A percentile compares a stretch with the other conserved stretches of the same genome.
These are phyloP conservation scores for Microsporum audouinii DNA, from an alignment of 2,329 filamentous ascomycete species.

Conservation along the genomic window DNA sequence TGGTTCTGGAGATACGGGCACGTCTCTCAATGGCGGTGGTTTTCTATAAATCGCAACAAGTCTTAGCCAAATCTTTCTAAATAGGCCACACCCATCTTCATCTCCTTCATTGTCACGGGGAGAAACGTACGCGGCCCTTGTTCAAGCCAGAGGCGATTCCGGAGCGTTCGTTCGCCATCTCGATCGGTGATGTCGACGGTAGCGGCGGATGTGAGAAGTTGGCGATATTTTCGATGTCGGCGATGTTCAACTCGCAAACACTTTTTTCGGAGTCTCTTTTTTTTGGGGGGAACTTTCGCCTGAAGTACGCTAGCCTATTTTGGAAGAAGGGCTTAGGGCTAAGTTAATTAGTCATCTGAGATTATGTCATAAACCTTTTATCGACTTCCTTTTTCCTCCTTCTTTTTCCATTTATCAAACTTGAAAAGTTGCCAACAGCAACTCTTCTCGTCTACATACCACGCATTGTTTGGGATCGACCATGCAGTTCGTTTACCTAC, in stretches of 20 bases:
- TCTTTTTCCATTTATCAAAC: background rate
- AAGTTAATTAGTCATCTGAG: background rate
- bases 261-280: background rate
- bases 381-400: background rate
- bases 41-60: slow-evolving; percentile 46
- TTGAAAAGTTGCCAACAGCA: background rate
- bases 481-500: too few relatives aligned
- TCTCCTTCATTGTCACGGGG: background rate
- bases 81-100: background rate
- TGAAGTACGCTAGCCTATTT: slow-evolving; percentile 18
- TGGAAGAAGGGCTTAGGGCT: slow-evolving; percentile 29
- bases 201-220: slow-evolving; percentile 12
- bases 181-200: slow-evolving; percentile 23
- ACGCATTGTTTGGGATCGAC: too few relatives aligned
- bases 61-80: background rate
- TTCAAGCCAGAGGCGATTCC: slow-evolving; percentile 52
- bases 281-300: slow-evolving; percentile 19
- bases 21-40: slow-evolving; percentile 66
- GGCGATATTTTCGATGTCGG: slow-evolving; percentile 10
- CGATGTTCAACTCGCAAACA: slow-evolving; percentile 1
- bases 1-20: slow-evolving; percentile 70
- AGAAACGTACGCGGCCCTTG: slow-evolving; percentile 52
- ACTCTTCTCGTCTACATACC: background rate
- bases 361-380: background rate
- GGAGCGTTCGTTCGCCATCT: slow-evolving; percentile 42